phyloP scores from a whole-genome alignment of 106 monocot species.

The Phalaenopsis aphrodite region DNA sequence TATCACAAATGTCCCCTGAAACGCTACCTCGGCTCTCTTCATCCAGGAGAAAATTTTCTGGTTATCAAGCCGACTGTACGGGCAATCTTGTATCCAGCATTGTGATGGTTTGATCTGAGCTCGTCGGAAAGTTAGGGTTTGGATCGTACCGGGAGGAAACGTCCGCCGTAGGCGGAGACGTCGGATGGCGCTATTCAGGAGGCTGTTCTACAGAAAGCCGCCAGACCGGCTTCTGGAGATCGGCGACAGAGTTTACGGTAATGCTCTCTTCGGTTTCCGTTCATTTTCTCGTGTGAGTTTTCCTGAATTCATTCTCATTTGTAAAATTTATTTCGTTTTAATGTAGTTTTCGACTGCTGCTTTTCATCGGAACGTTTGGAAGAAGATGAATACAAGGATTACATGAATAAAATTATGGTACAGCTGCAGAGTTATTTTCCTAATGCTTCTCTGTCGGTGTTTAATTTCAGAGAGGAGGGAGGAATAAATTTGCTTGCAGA shows the following conservation, averaged over 20 bases:
- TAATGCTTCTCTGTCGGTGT: conserved; percentile 71
- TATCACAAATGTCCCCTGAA: neutral
- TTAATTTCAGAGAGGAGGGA: conserved; percentile 54
- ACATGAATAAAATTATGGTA: conserved; percentile 52
- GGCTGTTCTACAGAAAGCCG: conserved; percentile 90
- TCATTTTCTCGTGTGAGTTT: neutral
- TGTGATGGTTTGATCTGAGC: conserved; percentile 5
- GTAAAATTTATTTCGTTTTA: neutral
- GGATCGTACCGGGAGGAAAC: neutral
- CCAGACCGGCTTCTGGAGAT: conserved; percentile 97
- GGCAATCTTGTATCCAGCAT: neutral
- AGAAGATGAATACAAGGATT: conserved; percentile 54
- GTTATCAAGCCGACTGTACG: neutral
- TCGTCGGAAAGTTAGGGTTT: conserved; percentile 8
- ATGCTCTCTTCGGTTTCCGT: neutral
- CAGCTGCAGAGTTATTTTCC: conserved; percentile 69
- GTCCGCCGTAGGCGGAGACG: conserved; percentile 44
- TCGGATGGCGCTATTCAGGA: conserved; percentile 91
- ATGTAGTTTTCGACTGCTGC: conserved; percentile 89
- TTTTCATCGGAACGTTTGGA: conserved; percentile 71
- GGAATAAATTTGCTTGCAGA: conserved; percentile 44
- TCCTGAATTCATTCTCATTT: neutral
- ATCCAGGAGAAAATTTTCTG: neutral
- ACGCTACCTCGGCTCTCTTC: neutral
- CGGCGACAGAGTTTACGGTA: conserved; percentile 86